Conservation (phyloP, 768 basidiomycete species). For the Kondoa malvinella region DNA sequence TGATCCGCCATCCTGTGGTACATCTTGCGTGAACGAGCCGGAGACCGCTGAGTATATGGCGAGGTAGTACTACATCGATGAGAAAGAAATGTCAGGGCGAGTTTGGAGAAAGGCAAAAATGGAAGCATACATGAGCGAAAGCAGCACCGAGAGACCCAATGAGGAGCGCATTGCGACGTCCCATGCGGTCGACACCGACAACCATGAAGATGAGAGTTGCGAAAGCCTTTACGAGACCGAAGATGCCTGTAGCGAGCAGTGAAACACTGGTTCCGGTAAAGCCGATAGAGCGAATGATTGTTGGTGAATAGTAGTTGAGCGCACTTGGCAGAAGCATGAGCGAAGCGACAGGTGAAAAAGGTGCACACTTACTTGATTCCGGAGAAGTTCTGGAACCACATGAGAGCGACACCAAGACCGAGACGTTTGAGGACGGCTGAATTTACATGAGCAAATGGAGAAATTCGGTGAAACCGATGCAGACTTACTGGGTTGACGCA, state of each 20-base stretch:
- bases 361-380: conserved; percentile 31
- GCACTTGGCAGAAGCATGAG: conserved; percentile 29
- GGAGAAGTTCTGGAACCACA: conserved; percentile 35
- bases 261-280: conserved; percentile 19
- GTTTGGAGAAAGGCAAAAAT: too few relatives aligned
- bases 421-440: conserved; percentile 21
- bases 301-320: conserved; percentile 37
- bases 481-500: conserved; percentile 16
- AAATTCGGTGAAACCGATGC: too few relatives aligned
- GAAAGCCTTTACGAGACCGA: conserved; percentile 38
- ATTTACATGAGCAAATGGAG: too few relatives aligned
- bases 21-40: conserved; percentile 5
- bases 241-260: conserved; percentile 34
- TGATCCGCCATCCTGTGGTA: conserved; percentile 5
- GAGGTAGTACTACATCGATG: conserved; percentile 13
- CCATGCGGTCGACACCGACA: conserved; percentile 12
- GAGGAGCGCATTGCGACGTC: conserved; percentile 13
- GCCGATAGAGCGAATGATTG: conserved; percentile 38
- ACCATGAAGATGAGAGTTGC: conserved; percentile 32
- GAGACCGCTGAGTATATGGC: conserved; percentile 9
- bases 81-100: too few relatives aligned
- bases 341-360: conserved; percentile 30
- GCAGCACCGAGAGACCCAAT: conserved; percentile 14
- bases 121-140: too few relatives aligned
- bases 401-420: conserved; percentile 33